phyloP scores from a whole-genome alignment of 2,329 filamentous ascomycete genomes.

The Microthyrium microscopicum region DNA sequence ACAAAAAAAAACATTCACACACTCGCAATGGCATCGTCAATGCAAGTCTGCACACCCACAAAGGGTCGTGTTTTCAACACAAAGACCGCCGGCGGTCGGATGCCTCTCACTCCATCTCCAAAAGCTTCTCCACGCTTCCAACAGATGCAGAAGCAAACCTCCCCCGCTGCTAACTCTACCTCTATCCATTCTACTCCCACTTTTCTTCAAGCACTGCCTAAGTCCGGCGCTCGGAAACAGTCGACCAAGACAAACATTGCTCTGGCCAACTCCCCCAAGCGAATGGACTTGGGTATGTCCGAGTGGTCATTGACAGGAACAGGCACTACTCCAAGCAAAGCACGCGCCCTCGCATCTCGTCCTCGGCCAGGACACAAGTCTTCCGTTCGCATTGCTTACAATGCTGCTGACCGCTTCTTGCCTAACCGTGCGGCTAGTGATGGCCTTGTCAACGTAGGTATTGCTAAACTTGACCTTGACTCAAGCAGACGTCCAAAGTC shows the following conservation, averaged over 20 bases:
- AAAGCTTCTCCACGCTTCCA: conserved; percentile 34
- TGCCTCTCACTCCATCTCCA: conserved; percentile 87
- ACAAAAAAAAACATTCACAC: not conserved
- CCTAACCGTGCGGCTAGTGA: conserved; percentile 66
- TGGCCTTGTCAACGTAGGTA: conserved; percentile 64
- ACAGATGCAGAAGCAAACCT: not conserved
- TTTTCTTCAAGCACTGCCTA: conserved; percentile 53
- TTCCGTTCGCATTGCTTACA: conserved; percentile 43
- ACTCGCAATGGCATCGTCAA: conserved; percentile 57
- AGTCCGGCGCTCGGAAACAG: conserved; percentile 50
- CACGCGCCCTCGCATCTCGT: conserved; percentile 1
- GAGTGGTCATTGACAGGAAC: conserved; percentile 86
- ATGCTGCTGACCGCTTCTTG: conserved; percentile 11
- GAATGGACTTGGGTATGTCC: conserved; percentile 78
- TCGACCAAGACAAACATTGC: conserved; percentile 97
- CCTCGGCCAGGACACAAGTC: conserved; percentile 42
- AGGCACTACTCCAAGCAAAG: conserved; percentile 31
- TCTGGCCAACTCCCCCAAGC: conserved; percentile 60
- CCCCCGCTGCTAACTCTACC: not conserved
- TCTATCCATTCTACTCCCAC: conserved; percentile 29
- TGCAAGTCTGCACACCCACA: conserved; percentile 71
- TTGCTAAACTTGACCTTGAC: conserved; percentile 57
- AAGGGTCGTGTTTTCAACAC: conserved; percentile 92
- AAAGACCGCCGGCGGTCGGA: conserved; percentile 83
- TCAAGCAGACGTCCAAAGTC: conserved; percentile 54